Base-by-base conservation (phyloP, 1,284 basidiomycete genomes). In the Schizophyllum amplum region DNA sequence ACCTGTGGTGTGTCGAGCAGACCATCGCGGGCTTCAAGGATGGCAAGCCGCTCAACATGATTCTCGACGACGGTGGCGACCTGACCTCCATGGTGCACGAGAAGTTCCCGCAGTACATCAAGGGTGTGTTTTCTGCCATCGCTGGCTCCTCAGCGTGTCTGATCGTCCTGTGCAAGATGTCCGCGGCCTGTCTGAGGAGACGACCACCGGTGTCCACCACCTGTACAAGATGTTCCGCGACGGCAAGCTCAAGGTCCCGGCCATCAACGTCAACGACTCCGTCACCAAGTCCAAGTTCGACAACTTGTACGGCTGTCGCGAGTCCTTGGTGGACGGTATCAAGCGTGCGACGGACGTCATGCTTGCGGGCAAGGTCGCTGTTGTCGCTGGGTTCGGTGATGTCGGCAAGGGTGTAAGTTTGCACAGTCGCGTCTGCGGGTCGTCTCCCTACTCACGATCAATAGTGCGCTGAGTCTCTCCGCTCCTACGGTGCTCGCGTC, bases 291-390 rank as follows among this genome's bases (percentile, higher is more conserved):
- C 94, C 72, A 99, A 99, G 82, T 99, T 99, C 71, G 89, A 91
- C 75, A 91, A 92, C 76, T 89, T 91, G 75, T 98, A 98, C 73
- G 94, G 94, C 63, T 99, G 96, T 81, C 92, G 97, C 69, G 97
- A 99, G 79, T 99, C 96, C 54, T 91, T 99, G 65, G 97, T 99
- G 65, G 96, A 99, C 73, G 96, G 96, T 71, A 98, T 99, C 82
- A 99, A 99, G 86, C 94, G 96, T 72, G 96, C 96, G 61, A 99
- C 96, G 66, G 96, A 99, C 75, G 94, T 99, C 73, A 99, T 99
- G 96, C 87, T 99, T 71, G 97, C 97, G 67, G 96, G 96, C 60
- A 99, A 99, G 80, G 93, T 98, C 65, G 95, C 95, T 60, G 92
- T 99, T 64, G 96, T 99, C 66, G 96, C 96, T 66, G 96, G 96